Conservation (phyloP, 1,284 basidiomycete species). For the Naganishia sp. region DNA sequence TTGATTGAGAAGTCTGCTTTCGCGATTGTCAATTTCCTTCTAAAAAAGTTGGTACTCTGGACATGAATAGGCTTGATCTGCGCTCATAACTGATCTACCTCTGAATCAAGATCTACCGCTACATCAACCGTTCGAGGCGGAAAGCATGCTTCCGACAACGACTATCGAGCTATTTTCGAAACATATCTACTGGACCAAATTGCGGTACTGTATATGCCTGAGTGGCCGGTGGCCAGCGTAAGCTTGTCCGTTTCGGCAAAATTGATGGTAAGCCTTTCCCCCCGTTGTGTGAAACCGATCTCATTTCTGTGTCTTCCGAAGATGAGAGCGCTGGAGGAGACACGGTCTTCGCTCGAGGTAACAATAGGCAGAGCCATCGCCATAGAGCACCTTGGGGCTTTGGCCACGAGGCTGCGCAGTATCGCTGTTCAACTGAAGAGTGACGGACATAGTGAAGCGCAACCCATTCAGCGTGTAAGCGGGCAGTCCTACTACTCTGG, state of each 20-base stretch:
- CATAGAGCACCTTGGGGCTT: constrained; percentile 88
- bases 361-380: constrained; percentile 83
- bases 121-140: constrained; percentile 70
- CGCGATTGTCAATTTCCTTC: constrained; percentile 21
- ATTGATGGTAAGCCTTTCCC: constrained; percentile 66
- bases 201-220: constrained; percentile 86
- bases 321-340: constrained; percentile 77
- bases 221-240: constrained; percentile 91
- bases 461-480: not conserved
- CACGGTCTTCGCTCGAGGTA: constrained; percentile 70
- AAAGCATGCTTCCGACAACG: constrained; percentile 84
- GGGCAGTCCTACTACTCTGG: not conserved
- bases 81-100: not conserved
- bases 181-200: constrained; percentile 84
- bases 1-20: constrained; percentile 25
- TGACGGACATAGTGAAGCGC: constrained; percentile 14
- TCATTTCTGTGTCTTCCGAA: constrained; percentile 44
- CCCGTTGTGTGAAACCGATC: not conserved
- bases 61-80: not conserved
- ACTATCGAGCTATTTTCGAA: constrained; percentile 87
- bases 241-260: constrained; percentile 74
- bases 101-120: constrained; percentile 59
- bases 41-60: constrained; percentile 12
- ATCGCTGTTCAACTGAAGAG: constrained; percentile 39
- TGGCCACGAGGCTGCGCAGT: constrained; percentile 74